A percentile compares a stretch with the other conserved stretches of the same genome.
Evolutionary conservation across 345 rosid genomes (phyloP).

Genomic region (Hibiscus syriacus): DNA sequence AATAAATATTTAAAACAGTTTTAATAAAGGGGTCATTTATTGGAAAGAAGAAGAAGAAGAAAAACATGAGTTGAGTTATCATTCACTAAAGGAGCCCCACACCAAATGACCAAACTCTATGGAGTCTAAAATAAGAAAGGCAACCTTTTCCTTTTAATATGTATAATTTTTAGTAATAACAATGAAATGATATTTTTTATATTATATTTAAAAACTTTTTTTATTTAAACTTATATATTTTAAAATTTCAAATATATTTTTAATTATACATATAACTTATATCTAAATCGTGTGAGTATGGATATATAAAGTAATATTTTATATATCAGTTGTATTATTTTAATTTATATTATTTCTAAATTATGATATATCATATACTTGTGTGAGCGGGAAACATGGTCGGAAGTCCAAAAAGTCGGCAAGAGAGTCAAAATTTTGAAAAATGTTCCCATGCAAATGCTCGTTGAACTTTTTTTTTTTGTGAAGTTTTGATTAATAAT

Average conservation of each 20-base stretch:
- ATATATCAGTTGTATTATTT: no score
- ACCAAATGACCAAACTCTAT: conserved; percentile 12
- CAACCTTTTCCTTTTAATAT: no score
- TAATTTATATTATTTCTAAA: background rate
- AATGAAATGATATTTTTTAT: no score
- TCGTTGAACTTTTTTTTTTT: background rate
- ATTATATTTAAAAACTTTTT: no score
- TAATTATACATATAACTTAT: no score
- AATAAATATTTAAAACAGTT: background rate
- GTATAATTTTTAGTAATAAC: no score
- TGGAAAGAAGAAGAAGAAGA: background rate
- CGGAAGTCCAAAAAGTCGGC: background rate
- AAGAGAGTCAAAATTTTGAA: background rate
- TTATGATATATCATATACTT: background rate
- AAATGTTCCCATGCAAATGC: background rate
- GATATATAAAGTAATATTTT: no score
- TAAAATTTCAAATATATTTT: no score
- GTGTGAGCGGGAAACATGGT: background rate
- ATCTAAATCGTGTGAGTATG: no score
- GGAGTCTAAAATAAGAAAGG: no score
- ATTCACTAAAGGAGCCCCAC: background rate
- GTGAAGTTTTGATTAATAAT: background rate
- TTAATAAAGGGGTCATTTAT: background rate
- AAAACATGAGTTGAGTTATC: conserved; percentile 13
- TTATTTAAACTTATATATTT: no score